Base-by-base conservation (phyloP, 352 stramenopile genomes). In the Phytophthora colocasiae region DNA sequence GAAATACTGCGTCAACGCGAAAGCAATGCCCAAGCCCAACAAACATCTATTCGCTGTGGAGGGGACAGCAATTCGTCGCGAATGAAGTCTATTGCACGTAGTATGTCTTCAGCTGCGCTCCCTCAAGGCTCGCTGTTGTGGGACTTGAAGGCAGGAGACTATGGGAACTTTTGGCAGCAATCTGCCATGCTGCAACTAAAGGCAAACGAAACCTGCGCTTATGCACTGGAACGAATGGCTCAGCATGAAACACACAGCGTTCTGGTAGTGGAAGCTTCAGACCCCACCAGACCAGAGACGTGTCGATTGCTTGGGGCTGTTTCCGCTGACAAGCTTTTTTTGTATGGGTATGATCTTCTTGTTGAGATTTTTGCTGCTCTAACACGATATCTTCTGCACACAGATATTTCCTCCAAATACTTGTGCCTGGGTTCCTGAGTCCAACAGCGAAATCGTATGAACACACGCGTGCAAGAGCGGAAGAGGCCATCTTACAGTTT, bases 111-210 rank as follows among this genome's bases (percentile, higher is more conserved):
- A 15, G 55, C 55, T 38, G 36, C 49, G 8, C 56, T 71, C 29
- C 61, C 61, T 69, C 52, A 29, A 46, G 50, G 44, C 48, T 60
- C 67, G 26, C 51, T 66, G 17, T 44, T 75, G 36, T 75, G 62
- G 61, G 55, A 75, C 48, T 46, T 75, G 17, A 75, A 71, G 62
- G 67, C 68, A 53, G 59, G 58, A 26, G 71, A 88, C 43, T 80
- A 81, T 17, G 27, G 50, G 1, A 70, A 62, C 34, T 84, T 86
- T 41, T 92, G 81, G 79, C 65, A 59, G 4, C 71, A 90, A 40
- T 44, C 69, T 14, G 65, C 67, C 17, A 52, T 66, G 2, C 38
- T 81, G 3, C 58, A 70, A 26, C 31, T 87, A 29, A 47, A 32
- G 3, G 58, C 69, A 8, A 72, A 72, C 14, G 58, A 67, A 24